phyloP scores from a whole-genome alignment of 306 rosid species.

The Lotus japonicus region DNA sequence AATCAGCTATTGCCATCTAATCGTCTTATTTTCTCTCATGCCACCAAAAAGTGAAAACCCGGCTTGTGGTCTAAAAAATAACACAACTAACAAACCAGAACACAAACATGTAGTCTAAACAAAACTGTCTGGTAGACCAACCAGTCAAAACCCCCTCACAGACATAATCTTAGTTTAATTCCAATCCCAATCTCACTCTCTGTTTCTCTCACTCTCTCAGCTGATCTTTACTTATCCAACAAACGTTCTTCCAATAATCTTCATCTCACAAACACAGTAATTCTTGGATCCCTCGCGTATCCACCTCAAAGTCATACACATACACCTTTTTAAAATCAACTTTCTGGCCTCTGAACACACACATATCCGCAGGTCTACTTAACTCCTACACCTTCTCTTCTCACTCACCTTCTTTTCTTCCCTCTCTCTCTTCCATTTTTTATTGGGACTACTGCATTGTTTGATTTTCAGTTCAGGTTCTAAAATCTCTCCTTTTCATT shows the following conservation, averaged over 20 bases:
- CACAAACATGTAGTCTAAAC: not conserved
- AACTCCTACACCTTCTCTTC: slow-evolving; percentile 1
- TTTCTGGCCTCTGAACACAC: not conserved
- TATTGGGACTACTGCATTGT: not conserved
- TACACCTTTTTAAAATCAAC: slow-evolving; percentile 11
- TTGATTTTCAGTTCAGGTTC: slow-evolving; percentile 34
- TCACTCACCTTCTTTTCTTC: not conserved
- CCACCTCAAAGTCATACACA: slow-evolving; percentile 73
- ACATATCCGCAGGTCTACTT: slow-evolving; percentile 26
- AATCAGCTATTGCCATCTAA: no score
- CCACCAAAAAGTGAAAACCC: not conserved
- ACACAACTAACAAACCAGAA: slow-evolving; percentile 31
- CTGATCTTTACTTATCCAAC: slow-evolving; percentile 20
- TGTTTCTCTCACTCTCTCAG: not conserved
- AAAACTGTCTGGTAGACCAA: slow-evolving; percentile 68
- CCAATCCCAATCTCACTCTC: not conserved
- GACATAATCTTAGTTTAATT: not conserved
- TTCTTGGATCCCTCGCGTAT: slow-evolving; percentile 39
- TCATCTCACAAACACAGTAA: slow-evolving; percentile 14
- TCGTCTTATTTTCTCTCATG: no score
- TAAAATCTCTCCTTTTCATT: not conserved
- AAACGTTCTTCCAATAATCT: slow-evolving; percentile 38
- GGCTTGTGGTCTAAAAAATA: not conserved
- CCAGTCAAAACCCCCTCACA: slow-evolving; percentile 41
- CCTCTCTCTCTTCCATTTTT: not conserved